phyloP scores from a whole-genome alignment of 169 alveolate species.

The Blepharisma undulans region DNA sequence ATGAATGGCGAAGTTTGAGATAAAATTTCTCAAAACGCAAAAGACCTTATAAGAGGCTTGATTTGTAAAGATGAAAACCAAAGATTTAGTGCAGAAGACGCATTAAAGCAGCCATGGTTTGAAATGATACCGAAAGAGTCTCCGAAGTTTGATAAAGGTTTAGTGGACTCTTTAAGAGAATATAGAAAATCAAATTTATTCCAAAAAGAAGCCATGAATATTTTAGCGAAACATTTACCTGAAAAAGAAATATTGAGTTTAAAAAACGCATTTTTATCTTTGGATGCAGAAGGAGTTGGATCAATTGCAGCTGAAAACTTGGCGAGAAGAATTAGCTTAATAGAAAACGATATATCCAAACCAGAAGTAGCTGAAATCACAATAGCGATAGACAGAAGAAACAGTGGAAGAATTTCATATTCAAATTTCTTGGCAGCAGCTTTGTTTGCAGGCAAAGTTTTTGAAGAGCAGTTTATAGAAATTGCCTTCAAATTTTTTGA shows the following conservation, averaged over 20 bases:
- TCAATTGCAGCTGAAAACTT: neutral
- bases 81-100: conserved; percentile 16
- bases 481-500: conserved; percentile 6
- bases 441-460: neutral
- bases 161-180: neutral
- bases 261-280: neutral
- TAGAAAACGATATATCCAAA: neutral
- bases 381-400: conserved; percentile 29
- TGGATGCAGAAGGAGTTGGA: neutral
- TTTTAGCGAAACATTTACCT: neutral
- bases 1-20: neutral
- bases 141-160: neutral
- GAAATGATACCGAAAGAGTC: neutral
- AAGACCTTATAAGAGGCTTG: conserved; percentile 22
- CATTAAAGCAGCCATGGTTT: conserved; percentile 35
- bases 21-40: neutral
- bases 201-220: conserved; percentile 1
- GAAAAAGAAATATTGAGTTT: neutral
- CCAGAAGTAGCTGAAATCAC: conserved; percentile 39
- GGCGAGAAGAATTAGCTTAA: neutral
- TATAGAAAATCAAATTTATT: neutral
- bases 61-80: neutral
- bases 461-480: neutral
- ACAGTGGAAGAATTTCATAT: conserved; percentile 48
- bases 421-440: conserved; percentile 55